phyloP scores from a whole-genome alignment of 2,329 filamentous ascomycete species.

The Cordyceps cicadae region DNA sequence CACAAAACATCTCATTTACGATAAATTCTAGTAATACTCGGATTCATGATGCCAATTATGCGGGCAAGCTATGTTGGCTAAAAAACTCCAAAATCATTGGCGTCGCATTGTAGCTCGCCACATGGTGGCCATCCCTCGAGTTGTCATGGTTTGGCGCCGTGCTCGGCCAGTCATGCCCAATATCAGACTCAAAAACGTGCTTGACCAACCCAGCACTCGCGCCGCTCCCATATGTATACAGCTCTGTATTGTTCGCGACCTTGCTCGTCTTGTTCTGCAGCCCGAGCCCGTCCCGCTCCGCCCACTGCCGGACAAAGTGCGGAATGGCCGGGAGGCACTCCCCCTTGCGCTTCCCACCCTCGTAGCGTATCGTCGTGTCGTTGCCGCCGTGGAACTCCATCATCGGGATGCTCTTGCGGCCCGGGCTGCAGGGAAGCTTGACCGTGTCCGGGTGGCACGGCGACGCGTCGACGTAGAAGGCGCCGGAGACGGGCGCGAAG shows the following conservation, averaged over 20 bases:
- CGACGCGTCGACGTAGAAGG: conserved; percentile 29
- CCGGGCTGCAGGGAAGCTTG: conserved; percentile 29
- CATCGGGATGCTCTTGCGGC: conserved; percentile 30
- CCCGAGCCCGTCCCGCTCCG: conserved; percentile 21
- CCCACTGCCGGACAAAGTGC: conserved; percentile 30
- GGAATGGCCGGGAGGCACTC: conserved; percentile 35
- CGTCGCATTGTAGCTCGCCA: conserved; percentile 27
- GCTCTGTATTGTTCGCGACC: conserved; percentile 17
- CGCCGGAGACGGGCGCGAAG: conserved; percentile 31
- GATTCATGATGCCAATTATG: not conserved
- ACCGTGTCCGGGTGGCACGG: conserved; percentile 28
- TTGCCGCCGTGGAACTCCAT: conserved; percentile 40
- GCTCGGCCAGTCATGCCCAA: conserved; percentile 32
- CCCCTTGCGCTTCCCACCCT: conserved; percentile 32
- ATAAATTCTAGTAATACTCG: not conserved
- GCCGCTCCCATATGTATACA: conserved; percentile 22
- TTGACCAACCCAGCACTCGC: conserved; percentile 16
- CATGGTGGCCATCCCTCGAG: conserved; percentile 21
- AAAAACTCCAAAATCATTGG: conserved; percentile 34
- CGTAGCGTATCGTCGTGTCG: conserved; percentile 37
- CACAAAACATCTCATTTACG: not conserved
- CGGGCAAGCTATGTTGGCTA: not conserved
- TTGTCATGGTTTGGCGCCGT: conserved; percentile 28
- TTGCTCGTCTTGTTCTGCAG: conserved; percentile 8
- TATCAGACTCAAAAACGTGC: conserved; percentile 24